Conservation (phyloP, 2,329 filamentous ascomycete genomes). For the Exutisphaerella laricina region DNA sequence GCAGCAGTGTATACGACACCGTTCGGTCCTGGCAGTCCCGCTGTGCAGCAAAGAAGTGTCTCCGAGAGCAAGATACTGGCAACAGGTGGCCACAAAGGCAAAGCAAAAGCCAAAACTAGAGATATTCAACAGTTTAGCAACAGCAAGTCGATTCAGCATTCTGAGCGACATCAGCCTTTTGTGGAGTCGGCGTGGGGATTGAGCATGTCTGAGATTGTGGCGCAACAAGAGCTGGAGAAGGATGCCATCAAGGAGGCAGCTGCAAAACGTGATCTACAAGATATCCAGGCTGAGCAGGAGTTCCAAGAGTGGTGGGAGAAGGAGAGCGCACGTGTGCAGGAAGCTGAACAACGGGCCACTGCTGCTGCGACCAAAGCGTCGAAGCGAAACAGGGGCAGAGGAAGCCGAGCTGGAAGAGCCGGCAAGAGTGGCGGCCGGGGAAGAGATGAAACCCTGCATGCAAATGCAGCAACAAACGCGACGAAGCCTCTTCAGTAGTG, state of each 20-base stretch:
- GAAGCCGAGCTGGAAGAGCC: constrained; percentile 13
- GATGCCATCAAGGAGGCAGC: constrained; percentile 74
- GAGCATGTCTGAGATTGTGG: constrained; percentile 82
- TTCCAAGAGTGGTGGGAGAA: constrained; percentile 97
- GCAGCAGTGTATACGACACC: constrained; percentile 13
- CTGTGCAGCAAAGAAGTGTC: constrained; percentile 23
- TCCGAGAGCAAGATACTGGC: constrained; percentile 10
- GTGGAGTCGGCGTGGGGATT: constrained; percentile 63
- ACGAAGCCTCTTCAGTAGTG: not conserved
- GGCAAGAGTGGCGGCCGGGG: constrained; percentile 10
- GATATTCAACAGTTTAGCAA: constrained; percentile 28
- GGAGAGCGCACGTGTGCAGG: constrained; percentile 62
- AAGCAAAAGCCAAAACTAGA: constrained; percentile 4
- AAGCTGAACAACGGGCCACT: constrained; percentile 22
- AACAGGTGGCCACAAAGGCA: not conserved
- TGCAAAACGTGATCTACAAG: constrained; percentile 81
- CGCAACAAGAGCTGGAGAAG: constrained; percentile 79
- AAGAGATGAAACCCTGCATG: not conserved
- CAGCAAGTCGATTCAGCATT: constrained; percentile 38
- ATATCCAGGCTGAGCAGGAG: constrained; percentile 94
- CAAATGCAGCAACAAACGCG: not conserved
- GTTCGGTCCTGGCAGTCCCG: constrained; percentile 16
- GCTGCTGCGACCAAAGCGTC: constrained; percentile 13
- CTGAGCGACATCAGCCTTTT: constrained; percentile 49
- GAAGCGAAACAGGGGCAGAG: constrained; percentile 20